Evolutionary conservation across 495 filamentous ascomycete species (phyloP), one percentile per base, ranked within the genome.

Genomic region (Penicillium longicatenatum): DNA sequence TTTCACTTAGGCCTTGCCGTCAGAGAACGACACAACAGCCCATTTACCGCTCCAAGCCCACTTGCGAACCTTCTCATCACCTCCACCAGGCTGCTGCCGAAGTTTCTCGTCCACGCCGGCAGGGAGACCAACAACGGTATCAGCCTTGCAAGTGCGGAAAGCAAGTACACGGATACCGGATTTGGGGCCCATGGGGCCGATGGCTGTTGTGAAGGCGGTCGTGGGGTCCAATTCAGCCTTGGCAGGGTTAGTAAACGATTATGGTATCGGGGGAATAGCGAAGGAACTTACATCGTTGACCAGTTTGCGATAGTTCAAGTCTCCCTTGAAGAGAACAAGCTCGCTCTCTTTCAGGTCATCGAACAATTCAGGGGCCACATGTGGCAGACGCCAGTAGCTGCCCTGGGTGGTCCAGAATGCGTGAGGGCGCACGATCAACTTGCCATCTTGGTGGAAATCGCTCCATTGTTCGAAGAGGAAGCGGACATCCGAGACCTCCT

Each of bases 11-110:
- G 63, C 71, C 70, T 89, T 89, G 10, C 88, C 88, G 67, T 91
- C 85, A 62, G 75, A 95, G 64, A 97, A 96, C 20, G 92, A 93
- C 12, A 94, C 86, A 33, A 98, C 91, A 3, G 93, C 94, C 91
- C 91, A 98, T 74, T 97, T 98, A 9, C 94, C 94, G 69, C 83
- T 90, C 93, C 93, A 98, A 1, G 92, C 94, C 94, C 94, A 98
- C 71, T 93, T 93, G 58, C 94, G 82, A 19, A 84, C 81, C 16
- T 88, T 87, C 12, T 76, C 79, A 57, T 89, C 85, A 7, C 82
- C 87, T 9, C 87, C 91, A 14, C 79, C 85, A 44, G 90, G 86
- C 62, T 70, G 80, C 6, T 78, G 75, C 59, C 82, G 84, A 45
- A 98, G 73, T 69, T 83, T 80, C 75, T 96, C 93, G 69, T 98